Evolutionary conservation across 306 rosid genomes (phyloP).

Genomic region (Rosa persica): DNA sequence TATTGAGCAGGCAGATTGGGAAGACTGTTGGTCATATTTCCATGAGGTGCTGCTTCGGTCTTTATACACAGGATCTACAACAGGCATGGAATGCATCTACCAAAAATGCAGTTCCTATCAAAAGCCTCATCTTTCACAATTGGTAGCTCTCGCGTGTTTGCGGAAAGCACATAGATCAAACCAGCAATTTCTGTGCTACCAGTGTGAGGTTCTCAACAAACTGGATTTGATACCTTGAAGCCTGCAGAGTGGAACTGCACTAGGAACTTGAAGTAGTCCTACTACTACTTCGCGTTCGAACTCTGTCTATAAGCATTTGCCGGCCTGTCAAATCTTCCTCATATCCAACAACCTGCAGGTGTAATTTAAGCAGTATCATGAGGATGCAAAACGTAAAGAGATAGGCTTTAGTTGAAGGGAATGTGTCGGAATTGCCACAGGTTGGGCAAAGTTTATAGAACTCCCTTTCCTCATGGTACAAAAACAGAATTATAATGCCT

Average conservation of each 20-base stretch:
- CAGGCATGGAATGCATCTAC: neutral
- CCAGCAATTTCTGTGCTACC: neutral
- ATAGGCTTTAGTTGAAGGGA: conserved; percentile 19
- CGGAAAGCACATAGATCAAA: conserved; percentile 10
- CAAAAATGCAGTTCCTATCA: conserved; percentile 19
- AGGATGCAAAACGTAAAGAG: conserved; percentile 24
- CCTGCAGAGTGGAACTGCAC: conserved; percentile 6
- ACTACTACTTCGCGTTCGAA: conserved; percentile 77
- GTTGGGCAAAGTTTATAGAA: neutral
- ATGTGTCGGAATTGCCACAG: neutral
- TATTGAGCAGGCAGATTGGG: neutral
- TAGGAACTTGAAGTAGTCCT: conserved; percentile 28
- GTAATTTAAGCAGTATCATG: conserved; percentile 19
- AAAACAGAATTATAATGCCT: neutral
- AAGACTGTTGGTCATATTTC: neutral
- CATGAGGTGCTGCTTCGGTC: neutral
- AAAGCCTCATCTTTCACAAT: conserved; percentile 16
- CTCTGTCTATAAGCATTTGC: conserved; percentile 87
- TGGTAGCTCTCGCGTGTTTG: neutral
- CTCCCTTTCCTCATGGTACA: neutral
- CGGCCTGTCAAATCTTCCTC: conserved; percentile 94
- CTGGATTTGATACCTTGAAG: neutral
- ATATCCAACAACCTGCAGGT: conserved; percentile 72
- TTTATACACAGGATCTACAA: neutral
- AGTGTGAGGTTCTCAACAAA: neutral